Base-by-base conservation (phyloP, 1,284 basidiomycete species). In the Vanrija sp. region DNA sequence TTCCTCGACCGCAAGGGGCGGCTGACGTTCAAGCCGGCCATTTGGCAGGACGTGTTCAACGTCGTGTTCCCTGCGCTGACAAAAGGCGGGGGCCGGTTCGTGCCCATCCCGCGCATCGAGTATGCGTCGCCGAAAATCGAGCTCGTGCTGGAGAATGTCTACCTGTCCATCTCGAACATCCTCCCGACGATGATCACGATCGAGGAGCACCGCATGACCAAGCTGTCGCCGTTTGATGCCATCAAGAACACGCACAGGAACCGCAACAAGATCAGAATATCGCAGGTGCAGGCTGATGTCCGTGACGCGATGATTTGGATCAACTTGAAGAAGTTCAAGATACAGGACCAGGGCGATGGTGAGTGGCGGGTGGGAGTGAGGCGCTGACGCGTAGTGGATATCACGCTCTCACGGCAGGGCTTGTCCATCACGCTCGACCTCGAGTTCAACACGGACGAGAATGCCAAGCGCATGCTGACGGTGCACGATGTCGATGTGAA, bases 201-300 rank as follows among this genome's bases (percentile, higher is more conserved):
- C 43, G 46, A 51, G n/a, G 42, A 29, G 19, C 29, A 54, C 21
- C 51, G 54, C 44, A n/a, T 14, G 15, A 19, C 43, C 29, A 50
- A 42, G n/a, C 46, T 21, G n/a, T 54, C 54, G 21, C 58, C 58
- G 3, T 56, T 60, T 29, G 38, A 21, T 0, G 47, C 52, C 19
- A 12, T 51, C 8, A 34, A 34, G 34, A 34, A 34, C 34, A 34
- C 34, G 14, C 34, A 34, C 34, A 12, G 34, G 14, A 34, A 34
- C 12, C 34, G 34, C 5, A 34, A 15, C 14, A 34, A 34, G 34
- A 34, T 34, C 12, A 34, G 34, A 5, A 34, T 34, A 34, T 34
- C 34, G 3, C 58, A 60, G 29, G 28, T 60, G n/a, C 58, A 60
- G 43, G 58, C 46, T 7, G 58, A 60, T n/a, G 49, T 54, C 5